Evolutionary conservation across 352 stramenopile species (phyloP), one percentile per base, ranked within the genome.

Genomic region (Pythium phragmitis): DNA sequence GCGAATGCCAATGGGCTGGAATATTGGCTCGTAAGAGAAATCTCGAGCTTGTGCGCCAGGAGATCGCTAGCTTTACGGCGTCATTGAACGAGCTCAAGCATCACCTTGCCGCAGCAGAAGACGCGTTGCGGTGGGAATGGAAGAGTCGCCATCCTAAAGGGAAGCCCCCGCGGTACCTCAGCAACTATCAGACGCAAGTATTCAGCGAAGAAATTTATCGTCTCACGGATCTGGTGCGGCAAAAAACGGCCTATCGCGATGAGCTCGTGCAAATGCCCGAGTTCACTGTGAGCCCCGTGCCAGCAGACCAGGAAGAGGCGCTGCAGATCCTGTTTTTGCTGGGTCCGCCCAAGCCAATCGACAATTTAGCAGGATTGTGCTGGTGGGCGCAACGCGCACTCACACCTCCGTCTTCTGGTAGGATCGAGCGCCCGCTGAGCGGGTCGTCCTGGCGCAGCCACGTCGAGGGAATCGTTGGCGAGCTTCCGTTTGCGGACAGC

Each of bases 311-410:
- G 26, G 9, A 14, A 1, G 66, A 77, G 0, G 75, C 73, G 0
- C 47, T 82, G 11, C 56, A 76, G 55, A 42, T 79, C 1, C 60
- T 89, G 33, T 85, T 82, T 46, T 74, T 85, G 36, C 21, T 87
- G 6, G 55, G 58, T 3, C 68, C 86, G 52, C 76, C 80, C 0
- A 42, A 37, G 5, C 60, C 80, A 7, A 36, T 89, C 7, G 70
- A 80, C 12, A 60, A 76, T 21, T 42, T 85, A 9, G 75, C 67
- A 0, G 72, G 69, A 9, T 54, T 89, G 34, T 83, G 72, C 17
- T 33, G 78, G 12, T 51, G 28, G 11, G 75, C 78, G 6, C 78
- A 86, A 51, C 60, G 65, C 57, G 45, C 61, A 11, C 55, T 88
- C 16, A 67, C 43, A 4, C 48, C 69, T 50, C 7, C 26, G 0